Evolutionary conservation across 257 asterid species (phyloP).

Genomic region (Nicotiana attenuata): DNA sequence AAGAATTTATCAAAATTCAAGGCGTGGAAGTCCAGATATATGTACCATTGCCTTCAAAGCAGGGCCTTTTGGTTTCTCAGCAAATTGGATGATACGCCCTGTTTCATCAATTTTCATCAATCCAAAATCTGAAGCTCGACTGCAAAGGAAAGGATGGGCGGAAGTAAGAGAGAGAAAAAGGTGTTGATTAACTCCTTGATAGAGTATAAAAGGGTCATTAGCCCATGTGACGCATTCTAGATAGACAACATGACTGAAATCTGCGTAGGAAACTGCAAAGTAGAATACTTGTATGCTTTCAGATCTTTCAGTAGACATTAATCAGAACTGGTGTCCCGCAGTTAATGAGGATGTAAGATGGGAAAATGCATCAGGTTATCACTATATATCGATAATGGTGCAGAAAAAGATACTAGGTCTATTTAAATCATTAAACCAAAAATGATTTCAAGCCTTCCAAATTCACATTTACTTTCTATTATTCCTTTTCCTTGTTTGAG

Average conservation of each 20-base stretch:
- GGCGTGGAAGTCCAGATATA: not conserved
- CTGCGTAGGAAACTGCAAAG: not conserved
- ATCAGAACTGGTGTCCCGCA: not conserved
- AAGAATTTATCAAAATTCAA: not conserved
- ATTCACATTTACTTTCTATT: not conserved
- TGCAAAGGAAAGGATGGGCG: conserved; percentile 23
- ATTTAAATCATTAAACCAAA: not conserved
- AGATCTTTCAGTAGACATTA: not conserved
- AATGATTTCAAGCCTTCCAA: not conserved
- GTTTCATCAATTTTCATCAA: conserved; percentile 72
- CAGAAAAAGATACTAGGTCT: not conserved
- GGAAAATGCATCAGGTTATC: not conserved
- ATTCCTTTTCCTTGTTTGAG: not conserved
- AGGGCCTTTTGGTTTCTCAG: conserved; percentile 89
- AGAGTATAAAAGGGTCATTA: not conserved
- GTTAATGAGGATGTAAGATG: not conserved
- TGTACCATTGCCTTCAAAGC: conserved; percentile 70
- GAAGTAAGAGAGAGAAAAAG: not conserved
- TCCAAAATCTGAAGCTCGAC: conserved; percentile 94
- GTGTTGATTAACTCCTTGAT: not conserved
- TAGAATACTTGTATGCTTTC: not conserved
- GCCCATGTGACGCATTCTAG: not conserved
- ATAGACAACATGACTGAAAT: not conserved
- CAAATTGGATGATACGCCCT: conserved; percentile 69
- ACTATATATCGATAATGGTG: not conserved